These are phyloP conservation scores for Diutina mesorugosa DNA, from an alignment of 1,139 yeast genomes.

Conservation along the genomic window DNA sequence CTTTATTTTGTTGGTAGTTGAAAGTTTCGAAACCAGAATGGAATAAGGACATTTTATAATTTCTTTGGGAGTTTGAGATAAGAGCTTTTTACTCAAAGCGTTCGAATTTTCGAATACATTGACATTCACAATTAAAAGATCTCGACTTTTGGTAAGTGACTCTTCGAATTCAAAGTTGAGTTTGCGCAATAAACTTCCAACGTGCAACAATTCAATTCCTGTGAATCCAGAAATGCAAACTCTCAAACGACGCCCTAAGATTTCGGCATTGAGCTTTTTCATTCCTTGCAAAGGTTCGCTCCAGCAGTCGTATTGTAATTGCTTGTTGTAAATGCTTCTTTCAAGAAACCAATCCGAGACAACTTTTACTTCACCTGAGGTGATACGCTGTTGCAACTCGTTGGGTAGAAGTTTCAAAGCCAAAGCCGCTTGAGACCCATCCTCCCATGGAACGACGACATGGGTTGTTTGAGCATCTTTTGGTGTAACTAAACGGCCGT, in stretches of 20 bases:
- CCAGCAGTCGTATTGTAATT: conserved; percentile 57
- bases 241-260: conserved; percentile 14
- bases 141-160: conserved; percentile 42
- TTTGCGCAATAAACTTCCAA: conserved; percentile 46
- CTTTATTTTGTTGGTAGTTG: not conserved
- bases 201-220: conserved; percentile 71
- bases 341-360: conserved; percentile 86
- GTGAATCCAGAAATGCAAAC: conserved; percentile 70
- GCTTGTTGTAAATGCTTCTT: conserved; percentile 53
- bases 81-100: not conserved
- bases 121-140: conserved; percentile 51
- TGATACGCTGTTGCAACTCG: conserved; percentile 10
- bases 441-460: conserved; percentile 27
- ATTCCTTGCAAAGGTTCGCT: conserved; percentile 42
- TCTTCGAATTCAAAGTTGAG: conserved; percentile 39
- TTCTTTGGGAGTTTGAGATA: not conserved
- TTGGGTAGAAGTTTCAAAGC: conserved; percentile 16
- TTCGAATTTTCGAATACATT: conserved; percentile 25
- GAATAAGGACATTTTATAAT: not conserved
- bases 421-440: conserved; percentile 14
- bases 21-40: not conserved
- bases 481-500: not conserved
- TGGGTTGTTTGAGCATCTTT: conserved; percentile 14
- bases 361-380: conserved; percentile 14
- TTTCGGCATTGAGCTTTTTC: conserved; percentile 8